Base-by-base conservation (phyloP, 2,329 filamentous ascomycete species). In the Aspergillus puulaauensis region DNA sequence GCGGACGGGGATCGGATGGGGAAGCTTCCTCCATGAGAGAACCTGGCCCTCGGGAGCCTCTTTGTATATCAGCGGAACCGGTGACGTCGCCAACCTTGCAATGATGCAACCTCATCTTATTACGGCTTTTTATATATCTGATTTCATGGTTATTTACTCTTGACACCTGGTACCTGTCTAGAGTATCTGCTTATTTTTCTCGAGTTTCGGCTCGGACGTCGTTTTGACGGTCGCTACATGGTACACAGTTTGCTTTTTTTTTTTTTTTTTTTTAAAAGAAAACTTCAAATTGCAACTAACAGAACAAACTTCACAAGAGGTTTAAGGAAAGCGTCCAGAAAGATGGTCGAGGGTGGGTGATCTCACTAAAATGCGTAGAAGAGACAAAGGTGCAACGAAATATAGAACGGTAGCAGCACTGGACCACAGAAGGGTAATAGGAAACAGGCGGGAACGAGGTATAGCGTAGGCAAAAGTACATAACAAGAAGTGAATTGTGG, bases 381-480 rank as follows among this genome's bases (percentile, higher is more conserved):
- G 60, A 61, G 58, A 53, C 54, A 61, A 59, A 63, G 60, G 58
- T 57, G 59, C 61, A 64, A 57, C 46, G 49, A 64, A 31, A 61
- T 56, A 63, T 50, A 64, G 58, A 64, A 56, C 59, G 44, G 52
- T 61, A 63, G 58, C 47, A 66, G 55, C 61, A 61, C 54, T 54
- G 61, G 55, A 60, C 61, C 62, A 58, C 65, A 61, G 66, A 57
- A 47, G 66, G 62, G 61, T 56, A 68, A 64, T 59, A 66, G 63
- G 60, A 63, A 66, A 63, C 60, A 63, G 61, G 63, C 56, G 61
- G 62, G 39, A 66, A 63, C 63, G 65, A 72, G 69, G 69, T 71
- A 71, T 71, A 73, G 65, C 68, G 66, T 72, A 68, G 69, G 63
- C 67, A 69, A 69, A 69, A 73, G 68, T 73, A 75, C 71, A 73